A percentile compares a stretch with the other conserved stretches of the same genome.
Conservation (phyloP, 352 stramenopile species). For the Globisporangium canariense region DNA sequence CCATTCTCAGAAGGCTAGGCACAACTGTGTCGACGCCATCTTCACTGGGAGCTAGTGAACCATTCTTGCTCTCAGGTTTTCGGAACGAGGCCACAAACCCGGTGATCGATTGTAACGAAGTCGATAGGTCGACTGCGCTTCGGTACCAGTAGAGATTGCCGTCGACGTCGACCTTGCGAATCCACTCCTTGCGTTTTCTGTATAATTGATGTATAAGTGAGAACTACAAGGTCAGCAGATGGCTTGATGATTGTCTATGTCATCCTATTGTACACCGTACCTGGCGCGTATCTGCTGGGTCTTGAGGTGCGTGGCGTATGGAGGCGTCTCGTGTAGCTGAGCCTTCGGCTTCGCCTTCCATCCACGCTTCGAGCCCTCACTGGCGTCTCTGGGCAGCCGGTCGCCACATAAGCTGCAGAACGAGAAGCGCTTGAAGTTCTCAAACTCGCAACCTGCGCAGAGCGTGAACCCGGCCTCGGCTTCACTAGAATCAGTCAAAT, state of each 20-base stretch:
- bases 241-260: too few species aligned
- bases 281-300: slow-evolving; percentile 9
- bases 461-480: slow-evolving; percentile 46
- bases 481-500: slow-evolving; percentile 28
- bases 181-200: slow-evolving; percentile 68
- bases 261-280: background rate
- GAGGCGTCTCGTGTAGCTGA: background rate
- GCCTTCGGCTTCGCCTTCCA: slow-evolving; percentile 7
- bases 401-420: slow-evolving; percentile 68
- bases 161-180: slow-evolving; percentile 56
- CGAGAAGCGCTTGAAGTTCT: slow-evolving; percentile 70
- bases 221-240: slow-evolving; percentile 14
- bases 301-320: background rate
- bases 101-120: slow-evolving; percentile 12
- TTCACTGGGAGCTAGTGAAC: background rate
- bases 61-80: slow-evolving; percentile 5
- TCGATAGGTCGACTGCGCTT: slow-evolving; percentile 13
- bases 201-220: slow-evolving; percentile 17
- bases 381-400: slow-evolving; percentile 25
- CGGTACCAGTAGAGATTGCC: slow-evolving; percentile 59
- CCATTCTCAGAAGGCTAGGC: background rate
- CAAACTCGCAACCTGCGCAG: slow-evolving; percentile 57
- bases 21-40: background rate
- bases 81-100: slow-evolving; percentile 33
- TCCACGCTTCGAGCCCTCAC: background rate